Conservation (phyloP, 2,329 filamentous ascomycete genomes). For the Neofusicoccum sp. region DNA sequence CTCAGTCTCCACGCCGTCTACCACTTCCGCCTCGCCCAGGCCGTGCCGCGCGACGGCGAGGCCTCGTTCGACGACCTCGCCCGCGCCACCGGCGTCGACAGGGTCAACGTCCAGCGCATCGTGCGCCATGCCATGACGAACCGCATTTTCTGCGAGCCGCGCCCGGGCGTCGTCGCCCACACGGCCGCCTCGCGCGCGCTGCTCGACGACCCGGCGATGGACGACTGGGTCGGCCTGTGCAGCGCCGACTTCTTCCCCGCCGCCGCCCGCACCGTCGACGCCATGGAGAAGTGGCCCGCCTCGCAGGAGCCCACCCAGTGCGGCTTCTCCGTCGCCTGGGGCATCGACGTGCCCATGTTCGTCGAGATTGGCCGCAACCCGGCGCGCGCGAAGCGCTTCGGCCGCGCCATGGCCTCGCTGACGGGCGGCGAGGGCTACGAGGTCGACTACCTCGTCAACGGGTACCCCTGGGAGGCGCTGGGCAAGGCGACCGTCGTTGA, state of each 20-base stretch:
- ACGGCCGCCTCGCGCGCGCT: slow-evolving; percentile 28
- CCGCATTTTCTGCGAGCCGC: slow-evolving; percentile 42
- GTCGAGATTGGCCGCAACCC: slow-evolving; percentile 20
- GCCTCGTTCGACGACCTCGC: slow-evolving; percentile 19
- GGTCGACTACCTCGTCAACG: slow-evolving; percentile 20
- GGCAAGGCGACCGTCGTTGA: slow-evolving; percentile 20
- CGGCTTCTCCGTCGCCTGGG: slow-evolving; percentile 15
- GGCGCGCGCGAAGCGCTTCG: slow-evolving; percentile 20
- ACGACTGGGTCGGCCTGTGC: slow-evolving; percentile 21
- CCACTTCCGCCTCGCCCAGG: slow-evolving; percentile 20
- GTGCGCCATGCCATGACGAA: slow-evolving; percentile 42
- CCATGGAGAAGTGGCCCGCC: slow-evolving; percentile 19
- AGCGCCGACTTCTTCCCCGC: slow-evolving; percentile 21
- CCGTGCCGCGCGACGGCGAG: slow-evolving; percentile 19
- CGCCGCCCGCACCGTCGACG: slow-evolving; percentile 19
- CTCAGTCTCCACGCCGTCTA: slow-evolving; percentile 22
- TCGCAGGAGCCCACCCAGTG: slow-evolving; percentile 21
- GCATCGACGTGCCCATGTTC: slow-evolving; percentile 21
- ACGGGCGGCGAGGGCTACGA: slow-evolving; percentile 21
- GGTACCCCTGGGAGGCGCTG: slow-evolving; percentile 20
- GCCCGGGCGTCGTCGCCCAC: slow-evolving; percentile 40
- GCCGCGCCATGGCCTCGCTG: slow-evolving; percentile 19
- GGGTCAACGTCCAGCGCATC: slow-evolving; percentile 32
- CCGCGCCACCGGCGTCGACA: slow-evolving; percentile 8
- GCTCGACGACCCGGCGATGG: slow-evolving; percentile 20